Base-by-base conservation (phyloP, 768 basidiomycete genomes). In the Gymnopilus dilepis region DNA sequence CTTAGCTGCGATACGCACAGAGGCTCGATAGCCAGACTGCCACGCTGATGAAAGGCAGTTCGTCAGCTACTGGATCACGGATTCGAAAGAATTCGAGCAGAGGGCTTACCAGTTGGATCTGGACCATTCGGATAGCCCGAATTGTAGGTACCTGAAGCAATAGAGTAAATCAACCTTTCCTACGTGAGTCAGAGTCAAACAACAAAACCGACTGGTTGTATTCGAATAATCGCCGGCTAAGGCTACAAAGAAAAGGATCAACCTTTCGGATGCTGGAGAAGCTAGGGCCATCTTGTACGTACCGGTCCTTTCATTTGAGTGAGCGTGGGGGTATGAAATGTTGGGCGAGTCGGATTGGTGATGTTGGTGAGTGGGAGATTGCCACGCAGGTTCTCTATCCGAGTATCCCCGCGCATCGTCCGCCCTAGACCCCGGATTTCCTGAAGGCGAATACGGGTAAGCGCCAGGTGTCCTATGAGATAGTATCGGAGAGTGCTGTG, bases 291-390 rank as follows among this genome's bases (percentile, higher is more conserved):
- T 33, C 26, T 13, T 30, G 26, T 15, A 73, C 81, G 69, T 68
- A 86, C 87, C 79, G 56, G 83, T 80, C 61, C 85, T 82, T 67
- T 87, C 85, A 65, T 84, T 85, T 58, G 86, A 80, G 41, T 55
- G 72, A 83, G 86, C 71, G 83, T 78, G 66, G 80, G 74, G 77
- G 65, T 84, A 86, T n/a, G 75, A 59, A 65, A 76, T 72, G 54
- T 60, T 66, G 1, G 77, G 56, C 13, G 73, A 67, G 48, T 77
- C 74, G 38, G 72, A 76, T 43, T 65, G 63, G 22, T 53, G 67
- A 34, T 51, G 56, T n/a, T 72, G 64, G 33, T 62, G 52, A 30
- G 19, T 48, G 8, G 33, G 26, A 30, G 58, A 12, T 40, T 38
- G 56, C 75, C 79, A 81, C 4, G 72, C 62, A 21, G 67, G 64